Evolutionary conservation across 2,329 filamentous ascomycete species (phyloP), one percentile per base, ranked within the genome.

Genomic region (Pseudocercospora crystallina): DNA sequence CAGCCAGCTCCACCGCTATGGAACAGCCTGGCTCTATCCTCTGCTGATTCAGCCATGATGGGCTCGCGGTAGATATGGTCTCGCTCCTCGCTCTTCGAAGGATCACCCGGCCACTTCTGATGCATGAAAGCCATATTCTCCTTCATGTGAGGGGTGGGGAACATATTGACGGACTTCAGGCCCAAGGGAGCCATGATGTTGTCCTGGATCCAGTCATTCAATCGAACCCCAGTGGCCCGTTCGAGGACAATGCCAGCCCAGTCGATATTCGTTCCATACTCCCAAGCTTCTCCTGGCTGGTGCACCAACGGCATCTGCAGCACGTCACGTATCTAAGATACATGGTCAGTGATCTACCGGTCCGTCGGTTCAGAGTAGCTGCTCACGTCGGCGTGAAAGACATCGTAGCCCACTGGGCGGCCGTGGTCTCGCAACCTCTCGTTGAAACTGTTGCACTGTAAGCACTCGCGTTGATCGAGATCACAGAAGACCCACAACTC

Each of bases 1-100:
- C 80, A 71, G 3, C 84, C 85, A 2, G 76, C 83, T 3, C 85
- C 85, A 5, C 81, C 85, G 31, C 77, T 80, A 62, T 85, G 77
- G 65, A 85, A 79, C 8, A 80, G 65, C 2, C 54, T 51, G 4
- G 69, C 67, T 45, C 72, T 69, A 37, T 81, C 73, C 5, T 74
- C 68, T 8, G 74, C 64, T 1, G 69, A 72, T 5, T 72, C 67
- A 3, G 68, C 72, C n/a, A 73, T 61, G 0, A 84, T 62, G 0
- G 80, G 71, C 2, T 68, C 66, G 2, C 75, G 75, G 43, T 75
- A 73, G 1, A 78, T 60, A 55, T 86, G 83, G 43, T 84, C 78
- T 35, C 69, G 64, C 49, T 70, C 66, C 43, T 65, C 61, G 17
- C n/a, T 47, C 47, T 49, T 48, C 45, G n/a, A 38, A 3, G 13